Conservation (phyloP, 2,329 filamentous ascomycete species). For the Teratosphaeria nubilosa region DNA sequence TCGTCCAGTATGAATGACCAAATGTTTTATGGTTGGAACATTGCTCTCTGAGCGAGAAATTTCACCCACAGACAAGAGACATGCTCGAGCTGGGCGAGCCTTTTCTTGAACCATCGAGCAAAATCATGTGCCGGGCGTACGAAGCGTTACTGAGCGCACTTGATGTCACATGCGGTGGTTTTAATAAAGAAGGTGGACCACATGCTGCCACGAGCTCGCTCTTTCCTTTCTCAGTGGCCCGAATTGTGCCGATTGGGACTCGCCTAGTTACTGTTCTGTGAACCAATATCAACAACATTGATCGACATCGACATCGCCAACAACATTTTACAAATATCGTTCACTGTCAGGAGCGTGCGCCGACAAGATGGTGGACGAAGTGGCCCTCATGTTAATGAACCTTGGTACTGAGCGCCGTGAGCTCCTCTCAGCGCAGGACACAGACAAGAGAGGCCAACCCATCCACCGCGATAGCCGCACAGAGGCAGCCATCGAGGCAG, state of each 20-base stretch:
- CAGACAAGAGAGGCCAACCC: background rate
- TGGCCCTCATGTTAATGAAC: constrained; percentile 16
- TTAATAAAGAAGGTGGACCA: background rate
- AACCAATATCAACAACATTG: background rate
- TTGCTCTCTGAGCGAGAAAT: background rate
- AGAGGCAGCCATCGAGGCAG: background rate
- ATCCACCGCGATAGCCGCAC: background rate
- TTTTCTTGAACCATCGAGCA: background rate
- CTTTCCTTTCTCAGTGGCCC: background rate
- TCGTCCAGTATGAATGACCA: background rate
- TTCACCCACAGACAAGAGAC: background rate
- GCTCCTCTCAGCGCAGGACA: constrained; percentile 10
- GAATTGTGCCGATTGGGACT: background rate
- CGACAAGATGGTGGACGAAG: constrained; percentile 9
- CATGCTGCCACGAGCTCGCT: background rate
- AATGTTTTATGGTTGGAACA: background rate
- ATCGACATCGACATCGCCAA: background rate
- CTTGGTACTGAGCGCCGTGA: constrained; percentile 15
- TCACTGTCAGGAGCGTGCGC: background rate
- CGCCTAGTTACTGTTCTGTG: background rate
- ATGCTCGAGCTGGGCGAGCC: background rate
- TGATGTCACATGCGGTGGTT: background rate
- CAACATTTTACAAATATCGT: background rate
- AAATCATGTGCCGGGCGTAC: background rate
- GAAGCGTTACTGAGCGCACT: background rate